A percentile compares a stretch with the other conserved stretches of the same genome.
Conservation (phyloP, 495 filamentous ascomycete genomes). For the Hypoxylon fuscum region DNA sequence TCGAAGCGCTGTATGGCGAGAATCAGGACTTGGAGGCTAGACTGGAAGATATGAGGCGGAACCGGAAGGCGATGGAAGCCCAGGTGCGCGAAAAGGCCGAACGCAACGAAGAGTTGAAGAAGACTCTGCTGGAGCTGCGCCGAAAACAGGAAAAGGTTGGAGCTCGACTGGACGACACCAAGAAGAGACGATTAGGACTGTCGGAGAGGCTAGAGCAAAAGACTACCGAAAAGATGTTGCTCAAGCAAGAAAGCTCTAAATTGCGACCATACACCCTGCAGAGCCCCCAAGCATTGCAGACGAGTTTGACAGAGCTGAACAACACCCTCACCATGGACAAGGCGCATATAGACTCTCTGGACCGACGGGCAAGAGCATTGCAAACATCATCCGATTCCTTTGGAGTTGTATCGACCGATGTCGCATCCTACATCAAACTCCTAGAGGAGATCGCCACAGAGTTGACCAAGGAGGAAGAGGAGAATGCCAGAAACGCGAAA, state of each 20-base stretch:
- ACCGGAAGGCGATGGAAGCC: slow-evolving; percentile 77
- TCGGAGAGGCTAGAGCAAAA: slow-evolving; percentile 81
- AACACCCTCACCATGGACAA: slow-evolving; percentile 80
- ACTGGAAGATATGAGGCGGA: slow-evolving; percentile 81
- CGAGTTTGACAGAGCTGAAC: slow-evolving; percentile 80
- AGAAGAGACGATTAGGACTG: slow-evolving; percentile 74
- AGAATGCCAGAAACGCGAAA: slow-evolving; percentile 75
- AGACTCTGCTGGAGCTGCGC: slow-evolving; percentile 76
- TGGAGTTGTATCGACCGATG: slow-evolving; percentile 80
- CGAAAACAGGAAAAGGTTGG: slow-evolving; percentile 80
- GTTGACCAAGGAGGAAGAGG: slow-evolving; percentile 89
- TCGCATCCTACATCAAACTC: slow-evolving; percentile 83
- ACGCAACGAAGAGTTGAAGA: slow-evolving; percentile 85
- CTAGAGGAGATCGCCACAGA: slow-evolving; percentile 87
- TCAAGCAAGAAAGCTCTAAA: slow-evolving; percentile 83
- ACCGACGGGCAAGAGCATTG: slow-evolving; percentile 84
- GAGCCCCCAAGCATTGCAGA: slow-evolving; percentile 81
- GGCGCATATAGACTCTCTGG: slow-evolving; percentile 82
- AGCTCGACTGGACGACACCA: slow-evolving; percentile 77
- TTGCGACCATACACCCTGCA: slow-evolving; percentile 91
- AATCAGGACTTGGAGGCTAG: slow-evolving; percentile 86
- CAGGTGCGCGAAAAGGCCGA: slow-evolving; percentile 81
- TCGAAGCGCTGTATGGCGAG: slow-evolving; percentile 84
- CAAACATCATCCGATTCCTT: slow-evolving; percentile 93
- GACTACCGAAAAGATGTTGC: slow-evolving; percentile 65